Evolutionary conservation across 2,329 filamentous ascomycete genomes (phyloP).

Genomic region (Aspergillus melleus): DNA sequence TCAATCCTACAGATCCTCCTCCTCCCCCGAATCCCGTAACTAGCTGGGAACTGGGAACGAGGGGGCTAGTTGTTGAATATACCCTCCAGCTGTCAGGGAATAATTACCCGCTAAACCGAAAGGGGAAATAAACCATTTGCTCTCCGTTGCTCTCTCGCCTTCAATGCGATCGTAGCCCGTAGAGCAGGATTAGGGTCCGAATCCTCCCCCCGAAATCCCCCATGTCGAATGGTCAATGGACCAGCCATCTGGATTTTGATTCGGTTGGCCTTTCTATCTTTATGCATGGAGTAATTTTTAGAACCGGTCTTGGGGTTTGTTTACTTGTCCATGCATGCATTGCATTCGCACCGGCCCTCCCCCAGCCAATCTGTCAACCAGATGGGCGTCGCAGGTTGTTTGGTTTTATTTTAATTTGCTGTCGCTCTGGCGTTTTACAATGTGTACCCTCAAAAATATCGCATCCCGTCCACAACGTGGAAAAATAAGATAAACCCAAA

Average conservation of each 20-base stretch:
- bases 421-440: neutral
- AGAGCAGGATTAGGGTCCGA: neutral
- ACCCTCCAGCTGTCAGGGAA: neutral
- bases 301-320: neutral
- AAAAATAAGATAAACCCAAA: neutral
- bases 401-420: neutral
- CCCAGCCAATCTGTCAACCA: constrained; percentile 10
- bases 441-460: constrained; percentile 3
- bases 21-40: neutral
- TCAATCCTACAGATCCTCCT: neutral
- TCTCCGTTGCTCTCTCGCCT: too few species aligned
- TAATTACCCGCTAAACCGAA: neutral
- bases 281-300: constrained; percentile 1
- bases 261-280: neutral
- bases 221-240: neutral
- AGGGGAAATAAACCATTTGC: neutral
- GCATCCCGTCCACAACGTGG: constrained; percentile 10
- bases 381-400: constrained; percentile 8
- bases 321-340: constrained; percentile 11
- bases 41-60: neutral
- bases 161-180: neutral
- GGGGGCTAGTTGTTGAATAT: neutral
- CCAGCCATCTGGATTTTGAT: neutral
- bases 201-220: neutral
- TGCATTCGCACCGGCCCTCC: constrained; percentile 1